These are phyloP conservation scores for Vaccinium macrocarpon DNA, from an alignment of 148 eudicot species.

Conservation along the genomic window DNA sequence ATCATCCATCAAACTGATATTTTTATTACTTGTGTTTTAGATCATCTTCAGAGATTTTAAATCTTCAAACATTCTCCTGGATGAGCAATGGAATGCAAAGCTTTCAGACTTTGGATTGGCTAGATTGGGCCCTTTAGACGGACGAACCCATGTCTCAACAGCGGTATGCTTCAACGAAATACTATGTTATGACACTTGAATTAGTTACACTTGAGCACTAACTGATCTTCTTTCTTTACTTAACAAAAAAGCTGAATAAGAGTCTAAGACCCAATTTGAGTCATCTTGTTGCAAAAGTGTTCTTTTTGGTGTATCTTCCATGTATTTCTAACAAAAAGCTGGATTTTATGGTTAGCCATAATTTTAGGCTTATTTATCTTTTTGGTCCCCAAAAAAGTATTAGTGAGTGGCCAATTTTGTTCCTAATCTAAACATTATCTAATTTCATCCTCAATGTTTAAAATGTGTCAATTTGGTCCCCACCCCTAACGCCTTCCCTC, in stretches of 20 bases:
- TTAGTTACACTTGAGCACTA: not conserved
- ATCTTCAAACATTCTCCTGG: constrained; percentile 73
- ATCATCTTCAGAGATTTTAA: constrained; percentile 78
- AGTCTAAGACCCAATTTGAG: not conserved
- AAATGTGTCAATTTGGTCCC: too few relatives aligned
- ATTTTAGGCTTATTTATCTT: not conserved
- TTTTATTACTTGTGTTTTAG: constrained; percentile 25
- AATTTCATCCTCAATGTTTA: too few relatives aligned
- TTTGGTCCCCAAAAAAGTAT: too few relatives aligned
- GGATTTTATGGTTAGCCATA: not conserved
- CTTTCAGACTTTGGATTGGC: constrained; percentile 85
- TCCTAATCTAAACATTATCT: too few relatives aligned
- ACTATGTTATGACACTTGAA: not conserved
- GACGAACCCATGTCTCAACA: constrained; percentile 71
- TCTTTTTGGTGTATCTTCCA: not conserved
- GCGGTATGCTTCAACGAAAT: constrained; percentile 46
- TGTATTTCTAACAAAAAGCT: not conserved
- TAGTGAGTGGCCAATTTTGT: too few relatives aligned
- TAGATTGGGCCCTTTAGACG: constrained; percentile 74
- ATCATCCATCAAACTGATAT: not conserved
- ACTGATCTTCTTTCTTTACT: not conserved
- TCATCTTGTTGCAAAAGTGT: not conserved
- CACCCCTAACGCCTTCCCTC: too few relatives aligned
- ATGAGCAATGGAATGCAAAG: constrained; percentile 76
- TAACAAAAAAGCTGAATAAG: not conserved